These are phyloP conservation scores for Stagonosporopsis chrysanthemi DNA, from an alignment of 2,329 filamentous ascomycete species.

Conservation along the genomic window DNA sequence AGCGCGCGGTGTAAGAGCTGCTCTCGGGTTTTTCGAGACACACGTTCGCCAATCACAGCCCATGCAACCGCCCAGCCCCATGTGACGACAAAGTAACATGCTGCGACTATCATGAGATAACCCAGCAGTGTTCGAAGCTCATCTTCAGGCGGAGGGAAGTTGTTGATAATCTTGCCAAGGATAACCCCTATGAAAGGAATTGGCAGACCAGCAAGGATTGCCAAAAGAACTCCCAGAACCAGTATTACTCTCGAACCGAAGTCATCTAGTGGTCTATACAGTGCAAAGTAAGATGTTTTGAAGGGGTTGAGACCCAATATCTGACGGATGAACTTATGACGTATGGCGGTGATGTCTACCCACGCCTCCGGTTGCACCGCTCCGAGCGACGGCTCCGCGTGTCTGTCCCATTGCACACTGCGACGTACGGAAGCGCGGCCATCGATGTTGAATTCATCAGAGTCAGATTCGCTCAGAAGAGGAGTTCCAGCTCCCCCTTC, in stretches of 20 bases:
- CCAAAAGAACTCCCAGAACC: conserved; percentile 46
- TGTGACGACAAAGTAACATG: conserved; percentile 59
- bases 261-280: conserved; percentile 56
- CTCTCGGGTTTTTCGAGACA: conserved; percentile 57
- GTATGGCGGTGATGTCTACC: conserved; percentile 38
- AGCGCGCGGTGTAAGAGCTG: conserved; percentile 57
- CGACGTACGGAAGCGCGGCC: conserved; percentile 26
- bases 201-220: conserved; percentile 46
- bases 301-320: conserved; percentile 55
- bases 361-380: conserved; percentile 47
- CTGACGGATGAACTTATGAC: conserved; percentile 47
- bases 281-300: conserved; percentile 58
- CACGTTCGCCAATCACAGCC: conserved; percentile 59
- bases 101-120: conserved; percentile 56
- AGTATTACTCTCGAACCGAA: conserved; percentile 49
- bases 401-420: conserved; percentile 42
- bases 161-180: conserved; percentile 59
- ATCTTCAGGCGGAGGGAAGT: conserved; percentile 57
- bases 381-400: conserved; percentile 46
- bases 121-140: conserved; percentile 52
- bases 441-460: conserved; percentile 28
- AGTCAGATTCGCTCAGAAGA: conserved; percentile 28
- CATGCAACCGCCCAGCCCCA: conserved; percentile 60
- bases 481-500: conserved; percentile 28
- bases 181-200: conserved; percentile 67